phyloP scores from a whole-genome alignment of 2,329 filamentous ascomycete genomes.

The Trichoderma aggressivum region DNA sequence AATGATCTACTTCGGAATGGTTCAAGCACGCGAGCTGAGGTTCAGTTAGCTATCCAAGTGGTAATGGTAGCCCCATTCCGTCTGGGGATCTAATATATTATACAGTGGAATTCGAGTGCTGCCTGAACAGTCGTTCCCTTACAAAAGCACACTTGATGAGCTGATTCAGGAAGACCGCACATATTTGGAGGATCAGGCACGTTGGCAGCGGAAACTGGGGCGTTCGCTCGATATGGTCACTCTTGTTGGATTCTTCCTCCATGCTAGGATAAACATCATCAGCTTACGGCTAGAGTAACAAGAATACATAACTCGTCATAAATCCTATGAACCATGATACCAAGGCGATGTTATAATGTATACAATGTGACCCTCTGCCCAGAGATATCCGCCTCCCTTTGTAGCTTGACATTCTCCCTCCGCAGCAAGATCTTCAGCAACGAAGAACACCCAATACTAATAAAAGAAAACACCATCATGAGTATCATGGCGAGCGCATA shows the following conservation, averaged over 20 bases:
- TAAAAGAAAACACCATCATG: constrained; percentile 11
- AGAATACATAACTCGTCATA: not conserved
- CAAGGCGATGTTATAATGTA: not conserved
- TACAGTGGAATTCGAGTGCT: no score
- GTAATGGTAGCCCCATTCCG: no score
- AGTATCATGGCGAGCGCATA: constrained; percentile 37
- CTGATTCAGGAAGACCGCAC: no score
- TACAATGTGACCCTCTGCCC: not conserved
- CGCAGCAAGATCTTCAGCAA: not conserved
- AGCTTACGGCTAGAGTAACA: not conserved
- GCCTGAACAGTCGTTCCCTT: no score
- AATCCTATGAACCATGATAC: not conserved
- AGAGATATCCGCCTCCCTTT: not conserved
- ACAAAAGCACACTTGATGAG: no score
- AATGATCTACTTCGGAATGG: no score
- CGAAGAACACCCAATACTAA: not conserved
- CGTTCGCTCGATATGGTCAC: not conserved
- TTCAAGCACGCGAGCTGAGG: no score
- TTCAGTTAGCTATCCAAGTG: no score
- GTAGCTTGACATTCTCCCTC: not conserved
- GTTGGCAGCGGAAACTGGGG: not conserved
- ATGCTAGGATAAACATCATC: not conserved
- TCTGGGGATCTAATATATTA: no score
- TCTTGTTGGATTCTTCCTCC: not conserved
- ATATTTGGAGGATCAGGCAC: not conserved